Evolutionary conservation across 1,284 basidiomycete genomes (phyloP), one percentile per base, ranked within the genome.

Genomic region (Mycena sp.): DNA sequence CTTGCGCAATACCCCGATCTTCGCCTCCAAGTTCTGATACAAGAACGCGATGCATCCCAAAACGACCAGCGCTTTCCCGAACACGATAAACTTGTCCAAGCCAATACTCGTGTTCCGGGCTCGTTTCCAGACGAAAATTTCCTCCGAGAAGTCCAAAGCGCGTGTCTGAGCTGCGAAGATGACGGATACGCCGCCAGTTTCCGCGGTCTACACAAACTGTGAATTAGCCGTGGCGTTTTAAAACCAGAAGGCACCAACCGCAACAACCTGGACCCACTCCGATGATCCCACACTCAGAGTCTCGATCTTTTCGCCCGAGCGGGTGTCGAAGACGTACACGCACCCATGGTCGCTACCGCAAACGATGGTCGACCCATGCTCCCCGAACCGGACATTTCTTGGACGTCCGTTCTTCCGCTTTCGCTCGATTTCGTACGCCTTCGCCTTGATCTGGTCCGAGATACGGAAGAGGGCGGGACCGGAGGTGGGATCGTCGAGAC

Each of bases 81-180:
- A 0, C 14, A 14, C 28, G 26, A 6, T 23, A 7, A 49, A 10
- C 35, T 57, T 57, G 10, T 23, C 37, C 55, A 44, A 57, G 26
- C 10, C 28, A 37, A 26, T 57, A 28, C 53, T 55, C 53, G 21
- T 45, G 10, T 55, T 25, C 30, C 21, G 41, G 26, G n/a, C n/a
- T n/a, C n/a, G n/a, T n/a, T 17, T 9, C 55, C 55, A 57, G 55
- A 57, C 53, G 19, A 57, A 48, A 19, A 57, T 57, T 11, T 57
- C 37, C 55, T 57, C n/a, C n/a, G n/a, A n/a, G n/a, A n/a, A n/a
- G n/a, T n/a, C n/a, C n/a, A n/a, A n/a, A n/a, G n/a, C n/a, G n/a
- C n/a, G n/a, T n/a, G n/a, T n/a, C n/a, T n/a, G n/a, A n/a, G n/a
- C n/a, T n/a, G n/a, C n/a, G n/a, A n/a, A n/a, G n/a, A n/a, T n/a